Evolutionary conservation across 2,329 filamentous ascomycete genomes (phyloP).

Genomic region (Lecanicillium sp.): DNA sequence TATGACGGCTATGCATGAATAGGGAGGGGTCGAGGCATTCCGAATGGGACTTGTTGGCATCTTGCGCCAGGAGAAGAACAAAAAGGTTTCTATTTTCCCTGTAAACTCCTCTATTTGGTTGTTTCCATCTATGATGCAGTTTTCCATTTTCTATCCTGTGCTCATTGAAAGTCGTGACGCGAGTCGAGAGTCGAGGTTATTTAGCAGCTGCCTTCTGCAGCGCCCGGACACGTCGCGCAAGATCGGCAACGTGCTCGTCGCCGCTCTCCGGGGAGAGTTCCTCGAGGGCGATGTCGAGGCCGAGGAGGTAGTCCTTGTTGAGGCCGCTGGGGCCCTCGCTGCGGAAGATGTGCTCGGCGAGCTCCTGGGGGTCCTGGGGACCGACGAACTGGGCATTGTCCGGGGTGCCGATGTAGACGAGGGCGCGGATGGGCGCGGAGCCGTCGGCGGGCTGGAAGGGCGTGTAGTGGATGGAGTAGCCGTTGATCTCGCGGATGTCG

Average conservation of each 20-base stretch:
- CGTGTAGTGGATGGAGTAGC: slow-evolving; percentile 89
- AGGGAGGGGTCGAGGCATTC: background rate
- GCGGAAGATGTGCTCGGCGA: slow-evolving; percentile 74
- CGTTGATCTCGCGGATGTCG: slow-evolving; percentile 95
- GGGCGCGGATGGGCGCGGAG: slow-evolving; percentile 40
- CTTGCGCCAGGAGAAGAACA: background rate
- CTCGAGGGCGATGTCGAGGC: slow-evolving; percentile 68
- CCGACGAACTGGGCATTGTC: slow-evolving; percentile 89
- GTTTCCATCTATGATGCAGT: slow-evolving; percentile 11
- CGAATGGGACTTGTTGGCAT: slow-evolving; percentile 2
- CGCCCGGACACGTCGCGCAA: slow-evolving; percentile 64
- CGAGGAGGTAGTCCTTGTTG: slow-evolving; percentile 84
- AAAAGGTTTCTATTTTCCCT: slow-evolving; percentile 2
- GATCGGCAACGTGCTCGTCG: slow-evolving; percentile 78
- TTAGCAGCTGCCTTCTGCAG: slow-evolving; percentile 33
- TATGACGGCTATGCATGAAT: slow-evolving; percentile 1
- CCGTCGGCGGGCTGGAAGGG: slow-evolving; percentile 59
- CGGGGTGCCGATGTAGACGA: slow-evolving; percentile 93
- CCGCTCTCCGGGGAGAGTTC: slow-evolving; percentile 68
- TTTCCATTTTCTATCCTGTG: slow-evolving; percentile 13
- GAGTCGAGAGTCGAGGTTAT: background rate
- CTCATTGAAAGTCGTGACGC: no score
- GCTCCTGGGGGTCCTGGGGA: slow-evolving; percentile 67
- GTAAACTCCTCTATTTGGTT: slow-evolving; percentile 36
- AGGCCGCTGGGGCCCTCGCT: slow-evolving; percentile 79